phyloP scores from a whole-genome alignment of 1,284 basidiomycete genomes.

The Tilletia setariae region DNA sequence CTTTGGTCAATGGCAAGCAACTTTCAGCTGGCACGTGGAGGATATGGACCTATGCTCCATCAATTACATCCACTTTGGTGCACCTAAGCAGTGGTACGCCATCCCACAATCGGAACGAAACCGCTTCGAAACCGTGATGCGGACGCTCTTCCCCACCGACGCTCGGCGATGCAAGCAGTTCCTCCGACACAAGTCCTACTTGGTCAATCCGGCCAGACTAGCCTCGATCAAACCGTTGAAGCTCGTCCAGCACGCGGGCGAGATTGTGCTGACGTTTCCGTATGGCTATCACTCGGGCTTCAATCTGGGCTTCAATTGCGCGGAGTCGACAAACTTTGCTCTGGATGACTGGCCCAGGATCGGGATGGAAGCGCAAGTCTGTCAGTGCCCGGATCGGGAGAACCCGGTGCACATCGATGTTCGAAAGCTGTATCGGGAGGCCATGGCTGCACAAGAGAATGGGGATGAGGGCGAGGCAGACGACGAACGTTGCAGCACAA shows the following conservation, averaged over 20 bases:
- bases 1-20: conserved; percentile 98
- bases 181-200: conserved; percentile 91
- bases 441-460: conserved; percentile 40
- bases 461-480: conserved; percentile 37
- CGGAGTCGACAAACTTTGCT: conserved; percentile 96
- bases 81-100: conserved; percentile 93
- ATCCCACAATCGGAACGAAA: conserved; percentile 76
- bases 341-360: conserved; percentile 90
- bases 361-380: conserved; percentile 59
- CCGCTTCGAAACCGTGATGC: conserved; percentile 52
- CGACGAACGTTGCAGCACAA: too few relatives aligned
- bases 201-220: conserved; percentile 83
- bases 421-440: conserved; percentile 21
- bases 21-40: conserved; percentile 97
- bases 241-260: conserved; percentile 77
- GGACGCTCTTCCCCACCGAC: conserved; percentile 46
- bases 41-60: conserved; percentile 88
- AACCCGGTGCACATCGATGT: conserved; percentile 51
- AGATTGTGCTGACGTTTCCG: conserved; percentile 95
- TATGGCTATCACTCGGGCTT: conserved; percentile 93
- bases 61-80: conserved; percentile 98
- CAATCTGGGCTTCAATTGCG: conserved; percentile 95
- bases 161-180: conserved; percentile 80
- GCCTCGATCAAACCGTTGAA: conserved; percentile 63
- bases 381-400: conserved; percentile 36